phyloP scores from a whole-genome alignment of 2,329 filamentous ascomycete species.

The Fusarium heterosporum region DNA sequence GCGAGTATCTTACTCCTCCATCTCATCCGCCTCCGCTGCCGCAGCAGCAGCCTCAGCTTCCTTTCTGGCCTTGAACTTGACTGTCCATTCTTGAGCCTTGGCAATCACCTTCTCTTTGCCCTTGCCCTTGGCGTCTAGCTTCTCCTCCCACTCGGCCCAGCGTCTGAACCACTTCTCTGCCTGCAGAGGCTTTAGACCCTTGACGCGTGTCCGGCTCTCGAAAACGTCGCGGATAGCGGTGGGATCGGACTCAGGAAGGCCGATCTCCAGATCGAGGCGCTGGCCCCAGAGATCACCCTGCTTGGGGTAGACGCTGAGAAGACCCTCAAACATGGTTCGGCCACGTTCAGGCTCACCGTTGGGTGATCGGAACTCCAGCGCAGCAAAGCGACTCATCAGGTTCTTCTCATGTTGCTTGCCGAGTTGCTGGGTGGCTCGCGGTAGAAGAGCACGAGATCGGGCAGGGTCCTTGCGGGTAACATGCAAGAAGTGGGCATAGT shows the following conservation, averaged over 20 bases:
- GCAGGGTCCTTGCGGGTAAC: conserved; percentile 76
- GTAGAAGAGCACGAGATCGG: conserved; percentile 81
- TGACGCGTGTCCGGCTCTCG: conserved; percentile 78
- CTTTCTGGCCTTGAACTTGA: conserved; percentile 60
- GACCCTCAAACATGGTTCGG: conserved; percentile 91
- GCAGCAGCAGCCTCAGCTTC: conserved; percentile 52
- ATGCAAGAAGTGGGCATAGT: conserved; percentile 95
- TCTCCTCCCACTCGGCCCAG: conserved; percentile 91
- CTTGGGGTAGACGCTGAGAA: conserved; percentile 87
- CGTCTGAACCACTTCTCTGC: conserved; percentile 90
- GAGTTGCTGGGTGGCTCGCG: conserved; percentile 86
- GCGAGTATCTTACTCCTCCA: conserved; percentile 48
- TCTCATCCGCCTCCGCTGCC: conserved; percentile 50
- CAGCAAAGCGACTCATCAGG: conserved; percentile 87
- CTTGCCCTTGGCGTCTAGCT: conserved; percentile 74
- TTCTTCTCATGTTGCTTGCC: conserved; percentile 72
- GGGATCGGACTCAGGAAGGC: conserved; percentile 65
- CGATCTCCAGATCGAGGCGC: conserved; percentile 85
- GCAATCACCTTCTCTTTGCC: conserved; percentile 76
- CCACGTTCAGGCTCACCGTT: conserved; percentile 90
- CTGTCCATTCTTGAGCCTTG: conserved; percentile 77
- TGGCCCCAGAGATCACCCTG: conserved; percentile 94
- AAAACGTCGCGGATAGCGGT: conserved; percentile 79
- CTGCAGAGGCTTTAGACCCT: conserved; percentile 81
- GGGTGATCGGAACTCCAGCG: conserved; percentile 87